Base-by-base conservation (phyloP, 768 basidiomycete genomes). In the Rhizopogon vulgaris region DNA sequence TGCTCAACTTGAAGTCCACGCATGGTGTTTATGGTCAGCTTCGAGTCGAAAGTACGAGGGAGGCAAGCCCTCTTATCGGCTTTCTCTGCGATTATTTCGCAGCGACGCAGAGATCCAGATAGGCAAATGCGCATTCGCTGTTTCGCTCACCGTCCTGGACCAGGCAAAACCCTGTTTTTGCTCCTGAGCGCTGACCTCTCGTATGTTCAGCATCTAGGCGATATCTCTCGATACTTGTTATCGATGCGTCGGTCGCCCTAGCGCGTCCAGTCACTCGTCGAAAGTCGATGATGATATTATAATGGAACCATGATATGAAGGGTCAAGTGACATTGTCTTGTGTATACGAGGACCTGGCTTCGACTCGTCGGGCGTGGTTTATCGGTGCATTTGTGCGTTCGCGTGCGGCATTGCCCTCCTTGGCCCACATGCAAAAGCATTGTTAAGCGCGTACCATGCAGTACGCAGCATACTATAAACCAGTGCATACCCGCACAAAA, bases 21-120 rank as follows among this genome's bases (percentile, higher is more conserved):
- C n/a, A 11, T 24, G 15, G 38, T 22, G 42, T n/a, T 10, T 49
- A 24, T 27, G 24, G 28, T 38, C 41, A 2, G 36, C 39, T 25
- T 45, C 24, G 52, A 55, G 53, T 39, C 53, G 53, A 14, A 55
- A 38, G 52, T 14, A 54, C 53, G 53, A 54, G 53, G 53, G 52
- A 41, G 47, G 14, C 12, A 18, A 46, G 36, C 2, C 27, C 38
- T 52, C 40, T 48, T 52, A 41, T 53, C 32, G 39, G 49, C 52
- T 53, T 52, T 28, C 52, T 30, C 52, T 53, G 52, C 14, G 49
- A 50, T 39, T n/a, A n/a, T 18, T 18, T 50, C 17, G 52, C 49
- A 51, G 52, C 49, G 28, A 9, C n/a, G 40, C 49, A 34, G 17
- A 30, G 40, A 42, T 27, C 9, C 30, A 41, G 22, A 51, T 52